Evolutionary conservation across 2,329 filamentous ascomycete species (phyloP).

Genomic region (Pseudogymnoascus destructans): DNA sequence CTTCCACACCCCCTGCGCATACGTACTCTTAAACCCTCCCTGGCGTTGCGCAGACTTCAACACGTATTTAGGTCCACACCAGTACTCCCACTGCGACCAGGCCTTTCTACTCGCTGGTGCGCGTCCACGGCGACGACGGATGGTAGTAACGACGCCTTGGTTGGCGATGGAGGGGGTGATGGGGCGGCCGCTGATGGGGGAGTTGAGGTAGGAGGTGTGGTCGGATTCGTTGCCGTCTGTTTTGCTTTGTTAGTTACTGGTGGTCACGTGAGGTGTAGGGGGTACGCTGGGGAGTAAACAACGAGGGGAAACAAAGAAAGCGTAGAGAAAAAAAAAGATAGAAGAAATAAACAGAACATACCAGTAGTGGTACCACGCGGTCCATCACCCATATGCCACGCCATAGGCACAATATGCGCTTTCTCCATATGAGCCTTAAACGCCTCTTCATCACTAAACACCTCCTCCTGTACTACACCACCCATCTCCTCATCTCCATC

Average conservation of each 20-base stretch:
- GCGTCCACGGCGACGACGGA: neutral
- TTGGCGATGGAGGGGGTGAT: constrained; percentile 44
- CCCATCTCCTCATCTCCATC: constrained; percentile 14
- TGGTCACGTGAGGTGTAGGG: neutral
- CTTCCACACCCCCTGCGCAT: neutral
- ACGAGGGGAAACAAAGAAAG: neutral
- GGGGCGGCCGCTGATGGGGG: constrained; percentile 38
- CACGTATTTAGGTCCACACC: neutral
- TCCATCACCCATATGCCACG: constrained; percentile 49
- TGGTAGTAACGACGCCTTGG: constrained; percentile 36
- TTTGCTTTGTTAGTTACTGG: constrained; percentile 10
- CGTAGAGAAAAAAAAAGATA: neutral
- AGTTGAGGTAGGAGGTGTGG: constrained; percentile 7
- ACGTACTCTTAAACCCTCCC: neutral
- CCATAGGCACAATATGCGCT: constrained; percentile 38
- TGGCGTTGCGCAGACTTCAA: neutral
- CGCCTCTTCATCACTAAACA: constrained; percentile 20
- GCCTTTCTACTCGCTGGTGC: neutral
- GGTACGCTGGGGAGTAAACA: neutral
- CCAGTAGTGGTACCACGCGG: constrained; percentile 31
- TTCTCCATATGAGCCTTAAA: constrained; percentile 41
- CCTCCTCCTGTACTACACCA: neutral
- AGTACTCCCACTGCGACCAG: neutral
- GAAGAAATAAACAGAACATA: constrained; percentile 10
- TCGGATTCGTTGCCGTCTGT: constrained; percentile 12